phyloP scores from a whole-genome alignment of 139 green algal genomes.

The Auxenochlorella protothecoides region DNA sequence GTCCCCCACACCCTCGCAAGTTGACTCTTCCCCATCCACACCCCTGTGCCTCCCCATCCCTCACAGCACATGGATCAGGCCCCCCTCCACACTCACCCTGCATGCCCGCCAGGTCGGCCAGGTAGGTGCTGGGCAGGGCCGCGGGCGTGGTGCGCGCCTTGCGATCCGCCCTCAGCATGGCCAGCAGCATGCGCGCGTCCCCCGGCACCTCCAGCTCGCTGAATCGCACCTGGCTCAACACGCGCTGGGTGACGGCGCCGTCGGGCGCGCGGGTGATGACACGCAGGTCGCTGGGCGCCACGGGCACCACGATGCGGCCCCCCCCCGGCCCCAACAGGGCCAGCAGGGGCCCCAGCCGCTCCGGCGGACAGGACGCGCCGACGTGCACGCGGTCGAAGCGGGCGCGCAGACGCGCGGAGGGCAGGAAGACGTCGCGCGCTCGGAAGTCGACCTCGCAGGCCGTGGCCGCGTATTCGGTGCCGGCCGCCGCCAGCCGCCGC shows the following conservation, averaged over 20 bases:
- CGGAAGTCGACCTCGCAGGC: slow-evolving; percentile 24
- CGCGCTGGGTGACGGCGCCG: slow-evolving; percentile 20
- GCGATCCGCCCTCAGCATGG: slow-evolving; percentile 21
- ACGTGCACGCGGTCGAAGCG: slow-evolving; percentile 50
- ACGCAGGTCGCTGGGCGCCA: slow-evolving; percentile 32
- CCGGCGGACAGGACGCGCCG: slow-evolving; percentile 35
- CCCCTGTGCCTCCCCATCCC: neutral
- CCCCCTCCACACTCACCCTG: too few relatives aligned
- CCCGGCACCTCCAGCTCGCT: slow-evolving; percentile 48
- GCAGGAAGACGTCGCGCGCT: slow-evolving; percentile 48
- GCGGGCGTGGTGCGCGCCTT: slow-evolving; percentile 11
- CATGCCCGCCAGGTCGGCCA: slow-evolving; percentile 33
- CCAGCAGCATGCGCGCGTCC: slow-evolving; percentile 40
- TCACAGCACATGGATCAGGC: too few relatives aligned
- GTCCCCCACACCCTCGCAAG: too few relatives aligned
- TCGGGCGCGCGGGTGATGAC: slow-evolving; percentile 22
- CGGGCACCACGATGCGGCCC: slow-evolving; percentile 31
- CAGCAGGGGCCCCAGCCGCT: slow-evolving; percentile 27
- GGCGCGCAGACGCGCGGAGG: slow-evolving; percentile 17
- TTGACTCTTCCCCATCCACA: too few relatives aligned
- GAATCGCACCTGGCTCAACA: slow-evolving; percentile 52
- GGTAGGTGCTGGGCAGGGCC: slow-evolving; percentile 30
- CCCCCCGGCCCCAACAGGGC: slow-evolving; percentile 8
- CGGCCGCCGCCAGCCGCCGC: slow-evolving; percentile 8
- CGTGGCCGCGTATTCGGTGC: slow-evolving; percentile 22